A percentile compares a stretch with the other conserved stretches of the same genome.
phyloP scores from a whole-genome alignment of 2,329 filamentous ascomycete genomes.

The Gaeumannomyces sp. region DNA sequence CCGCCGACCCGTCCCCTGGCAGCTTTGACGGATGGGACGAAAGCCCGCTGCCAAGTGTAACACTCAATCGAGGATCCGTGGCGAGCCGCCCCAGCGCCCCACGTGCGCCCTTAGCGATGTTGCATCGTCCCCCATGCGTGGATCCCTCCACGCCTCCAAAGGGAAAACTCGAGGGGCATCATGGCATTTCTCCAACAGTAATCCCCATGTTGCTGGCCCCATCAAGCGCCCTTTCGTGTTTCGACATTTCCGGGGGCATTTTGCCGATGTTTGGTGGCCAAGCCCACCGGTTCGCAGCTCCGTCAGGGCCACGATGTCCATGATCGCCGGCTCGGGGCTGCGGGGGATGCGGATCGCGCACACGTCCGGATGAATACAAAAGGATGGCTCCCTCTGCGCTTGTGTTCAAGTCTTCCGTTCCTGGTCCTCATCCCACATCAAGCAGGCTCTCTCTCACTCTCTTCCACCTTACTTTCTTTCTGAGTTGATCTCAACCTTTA shows the following conservation, averaged over 20 bases:
- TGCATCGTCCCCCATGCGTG: not conserved
- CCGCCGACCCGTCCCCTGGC: not conserved
- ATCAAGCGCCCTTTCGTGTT: not conserved
- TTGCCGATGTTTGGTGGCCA: not conserved
- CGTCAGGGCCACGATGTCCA: not conserved
- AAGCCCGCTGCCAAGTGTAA: not conserved
- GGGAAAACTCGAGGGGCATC: not conserved
- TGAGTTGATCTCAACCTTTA: slow-evolving; percentile 11
- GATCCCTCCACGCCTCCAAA: not conserved
- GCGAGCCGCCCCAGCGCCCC: not conserved
- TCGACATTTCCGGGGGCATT: not conserved
- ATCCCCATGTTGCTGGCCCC: not conserved
- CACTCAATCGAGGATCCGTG: not conserved
- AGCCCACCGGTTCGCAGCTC: not conserved
- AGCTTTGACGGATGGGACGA: not conserved
- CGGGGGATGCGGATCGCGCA: not conserved
- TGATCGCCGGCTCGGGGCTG: not conserved
- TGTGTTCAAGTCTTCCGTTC: not conserved
- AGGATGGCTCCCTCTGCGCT: not conserved
- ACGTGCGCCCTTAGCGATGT: too few relatives aligned
- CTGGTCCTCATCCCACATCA: not conserved
- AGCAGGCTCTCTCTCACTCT: not conserved
- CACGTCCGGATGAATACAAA: not conserved
- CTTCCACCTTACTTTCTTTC: not conserved
- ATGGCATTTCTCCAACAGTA: not conserved